Base-by-base conservation (phyloP, 352 stramenopile genomes). In the Phytophthora pistaciae region DNA sequence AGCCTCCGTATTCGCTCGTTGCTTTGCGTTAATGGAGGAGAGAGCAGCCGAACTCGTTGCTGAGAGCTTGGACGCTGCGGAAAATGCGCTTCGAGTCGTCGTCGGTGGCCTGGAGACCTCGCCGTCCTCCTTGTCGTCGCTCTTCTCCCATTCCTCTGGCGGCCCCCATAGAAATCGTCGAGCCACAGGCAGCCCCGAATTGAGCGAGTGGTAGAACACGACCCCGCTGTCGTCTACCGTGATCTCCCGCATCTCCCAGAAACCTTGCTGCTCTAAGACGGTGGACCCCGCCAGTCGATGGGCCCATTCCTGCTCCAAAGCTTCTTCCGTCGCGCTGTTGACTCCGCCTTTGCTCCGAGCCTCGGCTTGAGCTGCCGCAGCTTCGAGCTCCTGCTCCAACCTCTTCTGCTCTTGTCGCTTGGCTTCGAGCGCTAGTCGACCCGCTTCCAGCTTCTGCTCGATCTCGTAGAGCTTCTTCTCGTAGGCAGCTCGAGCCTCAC, bases 171-270 rank as follows among this genome's bases (percentile, higher is more conserved):
- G 20, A 38, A 82, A 91, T 20, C 84, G 81, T 14, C 80, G 77
- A 23, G 56, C 40, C 3, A 68, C 62, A 3, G 80, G 82, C 33
- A 92, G 46, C 20, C 68, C 76, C 21, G 76, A 54, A 68, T 95
- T 93, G 9, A 87, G 60, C 5, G 84, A 80, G 68, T 86, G 75
- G 67, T 91, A 95, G 58, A 95, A 95, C 36, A 88, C 68, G 23
- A 94, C 85, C 5, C 73, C 66, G 50, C 71, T 81, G 21, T 71
- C 61, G 33, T 92, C 85, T 8, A 66, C 64, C 1, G 66, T 82
- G 60, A 92, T 75, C 61, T 90, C 80, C 33, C 86, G 85, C 53
- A 68, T 70, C 61, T 94, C 82, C 88, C 88, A 95, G 29, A 79
- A 74, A 10, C 75, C 75, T 23, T 85, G 79, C 33, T 88, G 85